These are phyloP conservation scores for Panellus pusillus DNA, from an alignment of 768 basidiomycete species.

Conservation along the genomic window DNA sequence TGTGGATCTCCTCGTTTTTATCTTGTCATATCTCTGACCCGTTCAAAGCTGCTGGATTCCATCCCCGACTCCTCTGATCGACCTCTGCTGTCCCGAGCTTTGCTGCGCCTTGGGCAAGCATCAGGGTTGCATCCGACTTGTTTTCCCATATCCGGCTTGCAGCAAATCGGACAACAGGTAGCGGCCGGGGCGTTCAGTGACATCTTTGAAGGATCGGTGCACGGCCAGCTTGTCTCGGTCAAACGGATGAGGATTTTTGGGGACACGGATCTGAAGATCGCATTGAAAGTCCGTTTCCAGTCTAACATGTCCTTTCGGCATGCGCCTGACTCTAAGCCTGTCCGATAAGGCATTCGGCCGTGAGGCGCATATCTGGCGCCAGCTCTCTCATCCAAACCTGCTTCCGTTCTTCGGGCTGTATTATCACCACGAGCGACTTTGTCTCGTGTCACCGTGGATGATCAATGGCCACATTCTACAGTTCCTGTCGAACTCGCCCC, in stretches of 20 bases:
- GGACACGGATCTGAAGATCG: slow-evolving; percentile 1
- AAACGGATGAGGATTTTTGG: slow-evolving; percentile 15
- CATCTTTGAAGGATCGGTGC: slow-evolving; percentile 15
- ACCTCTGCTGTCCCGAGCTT: slow-evolving; percentile 10
- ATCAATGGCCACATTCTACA: slow-evolving; percentile 23
- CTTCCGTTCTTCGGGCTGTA: slow-evolving; percentile 26
- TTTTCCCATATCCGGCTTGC: slow-evolving; percentile 12
- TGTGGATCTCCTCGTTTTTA: not conserved
- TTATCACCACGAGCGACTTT: slow-evolving; percentile 16
- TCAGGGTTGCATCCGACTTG: slow-evolving; percentile 18
- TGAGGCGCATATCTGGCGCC: slow-evolving; percentile 24
- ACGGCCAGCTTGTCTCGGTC: slow-evolving; percentile 20
- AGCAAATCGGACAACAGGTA: slow-evolving; percentile 13
- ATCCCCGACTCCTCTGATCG: slow-evolving; percentile 2
- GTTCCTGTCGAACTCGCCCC: slow-evolving; percentile 5
- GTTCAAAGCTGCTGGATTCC: slow-evolving; percentile 9
- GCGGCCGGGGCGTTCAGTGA: slow-evolving; percentile 20
- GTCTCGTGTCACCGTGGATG: slow-evolving; percentile 33
- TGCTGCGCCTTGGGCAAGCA: slow-evolving; percentile 10
- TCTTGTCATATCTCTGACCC: not conserved
- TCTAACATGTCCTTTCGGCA: not conserved
- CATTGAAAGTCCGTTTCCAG: slow-evolving; percentile 6
- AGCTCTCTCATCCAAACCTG: slow-evolving; percentile 24
- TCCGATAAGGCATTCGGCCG: slow-evolving; percentile 9
- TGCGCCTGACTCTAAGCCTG: not conserved